Evolutionary conservation across 1,284 basidiomycete genomes (phyloP).

Genomic region (Psilocybe mexicana): DNA sequence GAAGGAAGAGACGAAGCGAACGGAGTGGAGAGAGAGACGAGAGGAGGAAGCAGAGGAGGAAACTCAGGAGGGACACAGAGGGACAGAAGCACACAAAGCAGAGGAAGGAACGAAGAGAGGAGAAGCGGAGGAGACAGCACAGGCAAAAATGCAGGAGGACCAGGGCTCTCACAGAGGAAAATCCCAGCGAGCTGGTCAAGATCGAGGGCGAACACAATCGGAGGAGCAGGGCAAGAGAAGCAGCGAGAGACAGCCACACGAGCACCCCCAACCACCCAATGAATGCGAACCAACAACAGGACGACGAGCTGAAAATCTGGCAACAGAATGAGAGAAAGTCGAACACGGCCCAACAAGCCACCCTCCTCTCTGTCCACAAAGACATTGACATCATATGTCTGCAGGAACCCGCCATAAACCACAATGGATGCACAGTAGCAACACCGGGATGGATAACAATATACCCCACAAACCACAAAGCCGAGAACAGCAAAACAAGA

Average conservation of each 20-base stretch:
- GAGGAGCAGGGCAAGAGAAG: too few species aligned
- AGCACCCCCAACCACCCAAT: neutral
- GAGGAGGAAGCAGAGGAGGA: too few species aligned
- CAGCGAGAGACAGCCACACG: neutral
- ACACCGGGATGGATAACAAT: constrained; percentile 13
- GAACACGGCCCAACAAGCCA: neutral
- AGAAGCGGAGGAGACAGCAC: too few species aligned
- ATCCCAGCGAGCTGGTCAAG: too few species aligned
- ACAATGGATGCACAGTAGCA: constrained; percentile 7
- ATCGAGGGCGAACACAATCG: too few species aligned
- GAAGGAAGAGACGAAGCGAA: too few species aligned
- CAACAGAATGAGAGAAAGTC: constrained; percentile 17
- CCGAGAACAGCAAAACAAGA: neutral
- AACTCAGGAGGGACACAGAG: too few species aligned
- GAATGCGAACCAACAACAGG: neutral
- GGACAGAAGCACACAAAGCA: too few species aligned
- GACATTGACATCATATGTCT: constrained; percentile 15
- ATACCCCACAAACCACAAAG: constrained; percentile 8
- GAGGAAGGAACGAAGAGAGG: too few species aligned
- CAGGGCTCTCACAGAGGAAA: too few species aligned
- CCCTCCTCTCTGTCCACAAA: neutral
- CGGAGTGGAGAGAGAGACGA: too few species aligned
- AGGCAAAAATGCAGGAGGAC: too few species aligned
- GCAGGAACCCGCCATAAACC: constrained; percentile 19
- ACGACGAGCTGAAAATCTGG: constrained; percentile 8